These are phyloP conservation scores for Tolypocladium endophyticum DNA, from an alignment of 2,329 filamentous ascomycete species.

Conservation along the genomic window DNA sequence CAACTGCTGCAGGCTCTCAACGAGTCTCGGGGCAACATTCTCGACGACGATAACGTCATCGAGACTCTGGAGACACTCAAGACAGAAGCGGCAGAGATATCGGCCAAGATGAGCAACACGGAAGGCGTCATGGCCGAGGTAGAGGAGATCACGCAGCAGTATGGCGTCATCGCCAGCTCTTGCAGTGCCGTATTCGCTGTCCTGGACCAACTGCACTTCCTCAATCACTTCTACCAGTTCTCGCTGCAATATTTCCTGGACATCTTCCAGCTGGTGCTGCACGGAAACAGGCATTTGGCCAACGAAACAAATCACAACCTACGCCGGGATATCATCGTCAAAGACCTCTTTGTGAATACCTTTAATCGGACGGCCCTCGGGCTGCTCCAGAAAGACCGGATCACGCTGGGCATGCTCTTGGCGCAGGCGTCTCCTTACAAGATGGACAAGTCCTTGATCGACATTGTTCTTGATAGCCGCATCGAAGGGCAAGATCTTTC, in stretches of 20 bases:
- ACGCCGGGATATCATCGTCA: constrained; percentile 82
- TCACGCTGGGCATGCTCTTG: constrained; percentile 89
- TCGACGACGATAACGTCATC: constrained; percentile 97
- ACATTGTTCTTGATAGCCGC: constrained; percentile 70
- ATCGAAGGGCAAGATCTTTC: constrained; percentile 72
- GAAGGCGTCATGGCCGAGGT: constrained; percentile 98
- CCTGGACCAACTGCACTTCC: constrained; percentile 90
- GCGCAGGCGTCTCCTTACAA: constrained; percentile 92
- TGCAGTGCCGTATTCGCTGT: constrained; percentile 98
- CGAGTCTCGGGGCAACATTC: constrained; percentile 92
- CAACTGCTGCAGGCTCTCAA: constrained; percentile 89
- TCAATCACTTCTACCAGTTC: constrained; percentile 99
- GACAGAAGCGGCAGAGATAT: constrained; percentile 94
- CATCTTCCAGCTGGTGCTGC: constrained; percentile 90
- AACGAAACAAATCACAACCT: constrained; percentile 63
- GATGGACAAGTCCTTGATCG: constrained; percentile 86
- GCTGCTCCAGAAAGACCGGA: constrained; percentile 83
- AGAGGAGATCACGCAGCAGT: constrained; percentile 88
- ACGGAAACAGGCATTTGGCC: constrained; percentile 63
- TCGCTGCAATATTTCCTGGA: constrained; percentile 96
- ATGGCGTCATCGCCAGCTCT: constrained; percentile 83
- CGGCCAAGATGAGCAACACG: constrained; percentile 89
- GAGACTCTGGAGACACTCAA: constrained; percentile 96
- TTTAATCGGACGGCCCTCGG: constrained; percentile 92
- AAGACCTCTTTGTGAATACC: constrained; percentile 80